phyloP scores from a whole-genome alignment of 805 yeast species.

The Myxozyma lipomycoides region DNA sequence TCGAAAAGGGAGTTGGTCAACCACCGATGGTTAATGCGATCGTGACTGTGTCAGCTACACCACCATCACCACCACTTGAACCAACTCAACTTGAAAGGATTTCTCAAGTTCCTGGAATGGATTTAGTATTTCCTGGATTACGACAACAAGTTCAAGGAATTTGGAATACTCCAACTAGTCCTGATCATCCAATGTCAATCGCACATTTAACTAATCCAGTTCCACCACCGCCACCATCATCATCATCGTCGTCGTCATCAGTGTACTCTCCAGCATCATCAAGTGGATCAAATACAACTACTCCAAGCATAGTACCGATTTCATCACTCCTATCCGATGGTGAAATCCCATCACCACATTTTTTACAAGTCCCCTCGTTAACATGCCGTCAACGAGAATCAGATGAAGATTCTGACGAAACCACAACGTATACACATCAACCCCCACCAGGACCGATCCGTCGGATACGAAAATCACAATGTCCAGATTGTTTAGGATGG shows the following conservation, averaged over 20 bases:
- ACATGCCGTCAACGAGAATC: neutral
- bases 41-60: neutral
- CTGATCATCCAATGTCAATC: constrained; percentile 31
- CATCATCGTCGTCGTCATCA: constrained; percentile 27
- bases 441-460: neutral
- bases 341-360: too few species aligned
- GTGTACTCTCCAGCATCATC: constrained; percentile 1
- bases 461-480: constrained; percentile 56
- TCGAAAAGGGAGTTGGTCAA: neutral
- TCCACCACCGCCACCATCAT: constrained; percentile 17
- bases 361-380: too few species aligned
- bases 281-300: neutral
- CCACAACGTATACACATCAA: neutral
- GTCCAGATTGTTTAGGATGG: constrained; percentile 62
- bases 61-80: constrained; percentile 17
- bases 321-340: too few species aligned
- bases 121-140: constrained; percentile 12
- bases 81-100: constrained; percentile 2
- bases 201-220: constrained; percentile 31
- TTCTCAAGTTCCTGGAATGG: constrained; percentile 9
- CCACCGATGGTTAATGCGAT: neutral
- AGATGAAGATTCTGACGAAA: neutral
- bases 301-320: too few species aligned
- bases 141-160: neutral
- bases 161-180: constrained; percentile 5